Evolutionary conservation across 768 basidiomycete species (phyloP).

Genomic region (Tephrocybe rancida): DNA sequence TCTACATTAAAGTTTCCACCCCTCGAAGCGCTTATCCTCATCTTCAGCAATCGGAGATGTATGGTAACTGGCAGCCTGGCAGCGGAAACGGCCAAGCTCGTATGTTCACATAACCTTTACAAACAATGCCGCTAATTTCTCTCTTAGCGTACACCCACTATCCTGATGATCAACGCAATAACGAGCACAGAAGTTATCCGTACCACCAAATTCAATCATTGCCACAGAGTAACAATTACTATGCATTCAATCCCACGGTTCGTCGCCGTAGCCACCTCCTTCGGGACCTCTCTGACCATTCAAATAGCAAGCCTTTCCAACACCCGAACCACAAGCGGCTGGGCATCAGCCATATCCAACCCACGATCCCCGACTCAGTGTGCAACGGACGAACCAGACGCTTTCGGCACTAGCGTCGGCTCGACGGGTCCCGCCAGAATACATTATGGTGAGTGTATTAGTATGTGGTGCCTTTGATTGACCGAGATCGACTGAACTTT

Average conservation of each 20-base stretch:
- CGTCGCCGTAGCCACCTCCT: background rate
- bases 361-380: constrained; percentile 19
- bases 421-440: constrained; percentile 19
- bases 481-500: background rate
- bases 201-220: background rate
- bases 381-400: constrained; percentile 24
- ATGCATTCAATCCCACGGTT: constrained; percentile 12
- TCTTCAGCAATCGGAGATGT: constrained; percentile 11
- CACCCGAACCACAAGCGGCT: constrained; percentile 3
- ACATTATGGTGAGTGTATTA: constrained; percentile 13
- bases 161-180: constrained; percentile 7
- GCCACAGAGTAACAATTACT: constrained; percentile 7
- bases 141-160: constrained; percentile 11
- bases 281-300: constrained; percentile 2
- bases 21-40: constrained; percentile 5
- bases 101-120: background rate
- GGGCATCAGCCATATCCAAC: constrained; percentile 8
- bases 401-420: constrained; percentile 21
- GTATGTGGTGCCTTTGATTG: background rate
- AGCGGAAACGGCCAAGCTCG: constrained; percentile 11
- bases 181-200: constrained; percentile 1
- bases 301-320: constrained; percentile 5
- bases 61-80: constrained; percentile 13
- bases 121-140: background rate
- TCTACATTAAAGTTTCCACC: constrained; percentile 11